Evolutionary conservation across 495 filamentous ascomycete species (phyloP), one percentile per base, ranked within the genome.

Genomic region (Aspergillus avenaceus): DNA sequence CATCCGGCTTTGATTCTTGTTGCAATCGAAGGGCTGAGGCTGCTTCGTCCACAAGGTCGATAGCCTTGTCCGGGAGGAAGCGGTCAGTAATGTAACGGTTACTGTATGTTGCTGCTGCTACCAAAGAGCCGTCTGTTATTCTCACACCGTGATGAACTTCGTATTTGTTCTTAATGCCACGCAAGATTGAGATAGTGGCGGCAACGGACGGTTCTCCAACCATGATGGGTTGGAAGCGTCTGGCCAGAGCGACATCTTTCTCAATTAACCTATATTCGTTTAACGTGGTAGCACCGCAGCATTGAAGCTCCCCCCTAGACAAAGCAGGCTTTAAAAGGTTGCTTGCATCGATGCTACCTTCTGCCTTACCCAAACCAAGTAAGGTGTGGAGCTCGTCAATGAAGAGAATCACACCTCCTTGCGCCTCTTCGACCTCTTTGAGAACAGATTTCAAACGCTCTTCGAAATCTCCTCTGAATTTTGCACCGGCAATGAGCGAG

Each of bases 81-180:
- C 93, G 87, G 62, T 97, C 91, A 36, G 90, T 96, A 54, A 98
- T 93, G 60, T 98, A 98, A 25, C 93, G 87, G 59, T 97, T 97
- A 45, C 87, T 91, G 64, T 91, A 87, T 0, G 87, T 87, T 8
- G 93, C 92, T 14, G 93, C 93, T 4, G 93, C 87, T 6, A 98
- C 92, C 14, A 97, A 75, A 11, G 93, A 91, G 18, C 83, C 87
- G 62, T 97, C 93, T 0, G 90, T 95, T 51, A 98, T 97, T 49
- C 92, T 77, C 5, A 97, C 91, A 62, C 76, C 76, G 64, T 98
- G 93, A 58, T 98, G 93, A 12, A 97, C 89, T 65, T 98, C 93
- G 60, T 98, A 98, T 45, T 87, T 85, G 54, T 97, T 90, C 61
- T 96, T 97, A 70, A 98, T 96, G 46, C 92, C 93, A 60, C 93